Evolutionary conservation across 176 grass and related monocot genomes (phyloP).

Genomic region (Themeda triandra): DNA sequence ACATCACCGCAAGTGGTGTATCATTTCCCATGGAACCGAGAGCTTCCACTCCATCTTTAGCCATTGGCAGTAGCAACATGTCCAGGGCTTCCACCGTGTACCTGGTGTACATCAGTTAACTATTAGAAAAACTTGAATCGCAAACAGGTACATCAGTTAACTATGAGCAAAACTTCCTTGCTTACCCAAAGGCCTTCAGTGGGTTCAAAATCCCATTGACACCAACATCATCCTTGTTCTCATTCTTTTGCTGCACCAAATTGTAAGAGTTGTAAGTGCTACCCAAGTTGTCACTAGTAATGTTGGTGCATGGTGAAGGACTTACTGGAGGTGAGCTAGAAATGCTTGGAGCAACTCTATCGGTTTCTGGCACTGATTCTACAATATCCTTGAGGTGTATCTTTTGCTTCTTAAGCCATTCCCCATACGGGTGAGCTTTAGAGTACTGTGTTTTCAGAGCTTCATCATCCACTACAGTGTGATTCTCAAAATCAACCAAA

Average conservation of each 20-base stretch:
- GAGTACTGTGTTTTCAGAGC: slow-evolving; percentile 84
- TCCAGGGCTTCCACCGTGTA: slow-evolving; percentile 93
- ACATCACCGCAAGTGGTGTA: slow-evolving; percentile 94
- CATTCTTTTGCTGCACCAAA: slow-evolving; percentile 39
- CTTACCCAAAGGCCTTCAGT: slow-evolving; percentile 96
- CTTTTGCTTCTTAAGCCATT: slow-evolving; percentile 89
- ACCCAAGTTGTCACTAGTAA: slow-evolving; percentile 11
- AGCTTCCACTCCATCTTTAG: slow-evolving; percentile 72
- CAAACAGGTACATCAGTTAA: slow-evolving; percentile 8
- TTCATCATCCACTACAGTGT: slow-evolving; percentile 89
- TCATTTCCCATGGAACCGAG: slow-evolving; percentile 99
- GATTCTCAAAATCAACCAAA: slow-evolving; percentile 96
- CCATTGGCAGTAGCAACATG: slow-evolving; percentile 94
- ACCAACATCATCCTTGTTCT: slow-evolving; percentile 41
- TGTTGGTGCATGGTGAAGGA: slow-evolving; percentile 3
- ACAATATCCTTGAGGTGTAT: slow-evolving; percentile 68
- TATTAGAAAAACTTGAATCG: slow-evolving; percentile 6
- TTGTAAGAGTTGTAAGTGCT: slow-evolving; percentile 3
- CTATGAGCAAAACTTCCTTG: slow-evolving; percentile 7
- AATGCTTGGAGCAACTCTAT: slow-evolving; percentile 59
- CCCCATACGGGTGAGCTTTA: slow-evolving; percentile 75
- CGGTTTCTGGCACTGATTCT: slow-evolving; percentile 67
- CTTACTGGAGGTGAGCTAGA: slow-evolving; percentile 62
- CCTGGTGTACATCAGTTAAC: slow-evolving; percentile 42
- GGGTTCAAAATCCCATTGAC: slow-evolving; percentile 75